Base-by-base conservation (phyloP, 2,329 filamentous ascomycete species). In the Pyrenophora tritici-repentis region DNA sequence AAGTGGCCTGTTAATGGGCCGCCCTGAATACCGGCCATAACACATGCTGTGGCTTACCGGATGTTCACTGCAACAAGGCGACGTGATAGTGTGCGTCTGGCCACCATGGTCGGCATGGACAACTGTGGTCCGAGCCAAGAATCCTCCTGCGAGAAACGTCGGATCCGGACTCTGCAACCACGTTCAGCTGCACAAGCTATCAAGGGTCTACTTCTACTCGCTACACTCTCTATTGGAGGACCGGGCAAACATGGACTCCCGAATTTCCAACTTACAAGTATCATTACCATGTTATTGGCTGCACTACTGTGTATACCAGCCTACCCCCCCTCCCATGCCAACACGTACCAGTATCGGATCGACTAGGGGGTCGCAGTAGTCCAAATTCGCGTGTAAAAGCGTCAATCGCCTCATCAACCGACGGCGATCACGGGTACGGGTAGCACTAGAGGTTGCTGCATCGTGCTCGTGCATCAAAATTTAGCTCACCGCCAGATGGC, bases 141-240 rank as follows among this genome's bases (percentile, higher is more conserved):
- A 55, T 41, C 42, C 46, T 20, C 53, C 34, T 43, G 37, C 46
- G 29, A 41, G 40, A 41, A 42, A 47, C 42, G 42, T 56, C 41
- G 51, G 54, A 61, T 31, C 41, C 53, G 40, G 56, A 42, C 48
- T 57, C 54, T 58, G 57, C 51, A 56, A 55, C 59, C 59, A 59
- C 56, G 47, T 56, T 59, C 45, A 56, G 57, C 57, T 59, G 49
- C 56, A 58, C 41, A 7, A 48, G 38, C 36, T 33, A 36, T 45
- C 43, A 56, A 56, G 56, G 56, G 49, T 50, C 33, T 54, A 20
- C 20, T 38, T 50, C 33, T 54, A 20, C 20, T 36, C n/a, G 31
- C 16, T 48, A 47, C 40, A 38, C 16, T 16, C 22, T 22, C 29
- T 39, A 59, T 65, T 63, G 58, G 60, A 38, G 31, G n/a, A 14